Base-by-base conservation (phyloP, 2,329 filamentous ascomycete species). In the Penicillium italicum region DNA sequence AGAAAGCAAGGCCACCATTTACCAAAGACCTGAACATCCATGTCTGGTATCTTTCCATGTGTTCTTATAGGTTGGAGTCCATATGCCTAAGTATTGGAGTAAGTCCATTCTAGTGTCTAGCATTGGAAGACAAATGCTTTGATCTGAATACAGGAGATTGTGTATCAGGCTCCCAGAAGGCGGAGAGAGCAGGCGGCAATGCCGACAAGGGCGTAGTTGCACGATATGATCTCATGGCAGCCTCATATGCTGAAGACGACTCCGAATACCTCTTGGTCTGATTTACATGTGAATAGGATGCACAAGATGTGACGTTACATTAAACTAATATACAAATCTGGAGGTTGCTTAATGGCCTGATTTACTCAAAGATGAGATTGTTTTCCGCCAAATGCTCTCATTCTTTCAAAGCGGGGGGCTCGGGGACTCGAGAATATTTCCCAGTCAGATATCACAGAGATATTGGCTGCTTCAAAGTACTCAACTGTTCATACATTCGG, bases 141-240 rank as follows among this genome's bases (percentile, higher is more conserved):
- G 11, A 11, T 7, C 20, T 31, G 26, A 20, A 14, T 20, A 14
- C 5, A 42, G 11, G 41, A 31, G 6, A 4, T 28, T 42, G 16
- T 2, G 5, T 41, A 24, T 28, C n/a, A 44, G n/a, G 56, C 36
- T 9, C 34, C 5, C 20, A 34, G 16, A 54, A n/a, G 52, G 59
- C 61, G 53, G 57, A 55, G 44, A 52, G 53, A 49, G 55, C 3
- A 54, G 59, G 59, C 26, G 26, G 16, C n/a, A n/a, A n/a, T n/a
- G n/a, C n/a, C n/a, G n/a, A n/a, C n/a, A n/a, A n/a, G n/a, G n/a
- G n/a, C 20, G 41, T 44, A 31, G 40, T 10, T 37, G 43, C 46
- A 56, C 56, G 58, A 61, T 58, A 10, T 49, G 56, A 57, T 63
- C 58, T 47, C 55, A 59, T 56, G 62, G 48, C 41, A 24, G 34